Base-by-base conservation (phyloP, 768 basidiomycete species). In the Russula sp. region DNA sequence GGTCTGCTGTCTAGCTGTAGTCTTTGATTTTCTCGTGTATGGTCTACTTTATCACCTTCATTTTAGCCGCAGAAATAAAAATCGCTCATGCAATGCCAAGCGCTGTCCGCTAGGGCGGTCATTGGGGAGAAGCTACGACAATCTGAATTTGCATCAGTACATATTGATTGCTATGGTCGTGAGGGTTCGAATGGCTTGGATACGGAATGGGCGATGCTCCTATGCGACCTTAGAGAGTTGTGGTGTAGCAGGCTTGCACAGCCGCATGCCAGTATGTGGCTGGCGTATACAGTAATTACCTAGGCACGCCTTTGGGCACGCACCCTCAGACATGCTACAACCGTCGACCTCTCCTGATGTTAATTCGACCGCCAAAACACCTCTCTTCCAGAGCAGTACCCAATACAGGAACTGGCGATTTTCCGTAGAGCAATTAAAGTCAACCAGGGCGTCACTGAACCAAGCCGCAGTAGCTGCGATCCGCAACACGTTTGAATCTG, bases 331-430 rank as follows among this genome's bases (percentile, higher is more conserved):
- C 48, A 65, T 65, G 64, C 26, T 50, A 24, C 64, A 65, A 34
- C 24, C 63, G 49, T 46, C 63, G 61, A 52, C 56, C 26, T 10
- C 59, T 46, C 56, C 54, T 24, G 55, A 61, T 34, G 30, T 52
- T 6, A 52, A 55, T 48, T 32, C 58, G 52, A 36, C 65, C 57
- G 22, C 76, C 77, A 73, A 63, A 28, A 76, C 64, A 62, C 77
- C 89, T 0, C 72, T 90, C 3, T 94, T 92, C 69, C 84, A 92
- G 70, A 83, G 80, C 46, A 90, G 89, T 69, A 90, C 90, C 0
- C 92, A 94, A 71, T 92, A 79, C 76, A 84, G 79, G 61, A 86
- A 94, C 73, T 99, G 97, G 97, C 79, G 94, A 57, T 97, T 88
- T 74, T 94, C 94, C 0, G 76, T 80, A 16, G 81, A 86, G 52